Conservation (phyloP, 2,329 filamentous ascomycete species). For the Colletotrichum plurivorum region DNA sequence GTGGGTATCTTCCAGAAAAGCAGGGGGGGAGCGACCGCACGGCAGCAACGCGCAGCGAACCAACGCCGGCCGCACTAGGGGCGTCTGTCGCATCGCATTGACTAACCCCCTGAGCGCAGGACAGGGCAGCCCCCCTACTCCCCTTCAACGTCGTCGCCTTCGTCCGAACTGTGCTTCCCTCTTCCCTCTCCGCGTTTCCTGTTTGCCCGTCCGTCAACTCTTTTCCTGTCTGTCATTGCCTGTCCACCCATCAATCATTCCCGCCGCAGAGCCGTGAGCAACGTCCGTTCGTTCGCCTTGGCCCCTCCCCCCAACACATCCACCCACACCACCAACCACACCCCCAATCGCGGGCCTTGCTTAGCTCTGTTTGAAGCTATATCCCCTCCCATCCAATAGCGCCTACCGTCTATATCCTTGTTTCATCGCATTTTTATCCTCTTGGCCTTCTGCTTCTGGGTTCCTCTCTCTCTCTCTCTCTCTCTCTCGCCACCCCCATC, state of each 20-base stretch:
- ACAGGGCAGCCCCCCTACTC: conserved; percentile 7
- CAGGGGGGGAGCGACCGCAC: conserved; percentile 7
- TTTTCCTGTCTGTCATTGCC: background rate
- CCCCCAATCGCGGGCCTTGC: conserved; percentile 18
- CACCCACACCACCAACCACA: background rate
- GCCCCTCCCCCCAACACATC: conserved; percentile 14
- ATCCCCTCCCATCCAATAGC: conserved; percentile 39
- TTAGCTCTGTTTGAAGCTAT: conserved; percentile 40
- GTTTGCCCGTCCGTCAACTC: background rate
- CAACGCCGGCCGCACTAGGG: conserved; percentile 31
- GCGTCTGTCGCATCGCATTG: conserved; percentile 39
- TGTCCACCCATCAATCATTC: background rate
- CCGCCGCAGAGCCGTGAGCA: conserved; percentile 7
- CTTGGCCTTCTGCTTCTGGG: conserved; percentile 9
- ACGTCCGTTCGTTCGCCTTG: conserved; percentile 2
- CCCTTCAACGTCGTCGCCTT: conserved; percentile 14
- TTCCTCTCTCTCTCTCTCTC: conserved; percentile 1
- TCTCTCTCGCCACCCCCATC: conserved; percentile 15
- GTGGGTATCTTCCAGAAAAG: conserved; percentile 32
- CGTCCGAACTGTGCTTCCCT: conserved; percentile 38
- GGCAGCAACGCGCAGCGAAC: background rate
- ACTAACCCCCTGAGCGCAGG: conserved; percentile 30
- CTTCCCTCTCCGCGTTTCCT: background rate
- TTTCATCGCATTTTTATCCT: conserved; percentile 40
- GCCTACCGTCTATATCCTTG: conserved; percentile 30